Evolutionary conservation across 2,329 filamentous ascomycete genomes (phyloP).

Genomic region (Grosmannia penicillata): DNA sequence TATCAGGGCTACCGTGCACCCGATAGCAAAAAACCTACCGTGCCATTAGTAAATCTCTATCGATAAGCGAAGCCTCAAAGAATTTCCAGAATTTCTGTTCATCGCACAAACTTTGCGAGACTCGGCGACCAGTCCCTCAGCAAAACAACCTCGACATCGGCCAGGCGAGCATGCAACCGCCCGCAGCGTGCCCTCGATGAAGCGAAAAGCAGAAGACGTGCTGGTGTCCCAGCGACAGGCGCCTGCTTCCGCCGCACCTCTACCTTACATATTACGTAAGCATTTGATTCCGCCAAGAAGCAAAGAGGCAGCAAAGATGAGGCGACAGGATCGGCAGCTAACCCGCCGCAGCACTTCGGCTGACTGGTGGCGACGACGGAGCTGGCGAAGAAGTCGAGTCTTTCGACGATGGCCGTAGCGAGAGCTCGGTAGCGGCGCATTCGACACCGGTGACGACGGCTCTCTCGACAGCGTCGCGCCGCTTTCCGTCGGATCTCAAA

Average conservation of each 20-base stretch:
- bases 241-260: too few relatives aligned
- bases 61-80: slow-evolving; percentile 7
- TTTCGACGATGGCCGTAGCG: neutral
- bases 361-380: neutral
- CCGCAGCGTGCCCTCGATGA: slow-evolving; percentile 3
- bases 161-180: too few relatives aligned
- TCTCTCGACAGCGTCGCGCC: slow-evolving; percentile 6
- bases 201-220: slow-evolving; percentile 9
- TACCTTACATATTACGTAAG: too few relatives aligned
- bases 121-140: too few relatives aligned
- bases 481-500: slow-evolving; percentile 57
- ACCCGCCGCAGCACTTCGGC: too few relatives aligned
- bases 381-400: slow-evolving; percentile 3
- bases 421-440: slow-evolving; percentile 1
- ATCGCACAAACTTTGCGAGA: too few relatives aligned
- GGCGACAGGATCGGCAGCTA: too few relatives aligned
- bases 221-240: slow-evolving; percentile 1
- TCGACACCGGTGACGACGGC: slow-evolving; percentile 8
- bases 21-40: slow-evolving; percentile 1
- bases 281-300: too few relatives aligned
- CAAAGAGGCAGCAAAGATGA: too few relatives aligned
- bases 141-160: too few relatives aligned
- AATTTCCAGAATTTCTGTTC: too few relatives aligned
- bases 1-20: too few relatives aligned
- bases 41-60: slow-evolving; percentile 3